Conservation (phyloP, 495 filamentous ascomycete species). For the Beverwykella pulmonaria region DNA sequence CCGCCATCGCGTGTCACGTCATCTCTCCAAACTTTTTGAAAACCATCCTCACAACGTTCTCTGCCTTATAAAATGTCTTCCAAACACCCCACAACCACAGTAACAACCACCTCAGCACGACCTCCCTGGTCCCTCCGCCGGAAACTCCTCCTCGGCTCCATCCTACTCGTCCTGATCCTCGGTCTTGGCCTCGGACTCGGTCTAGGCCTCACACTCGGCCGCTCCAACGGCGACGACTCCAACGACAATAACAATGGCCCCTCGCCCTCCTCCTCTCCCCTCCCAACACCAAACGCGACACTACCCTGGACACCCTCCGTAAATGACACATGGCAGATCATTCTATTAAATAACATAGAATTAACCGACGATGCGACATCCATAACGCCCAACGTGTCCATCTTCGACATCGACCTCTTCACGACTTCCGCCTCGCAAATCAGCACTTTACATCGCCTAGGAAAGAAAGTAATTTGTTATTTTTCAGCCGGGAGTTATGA, state of each 20-base stretch:
- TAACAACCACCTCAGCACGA: neutral
- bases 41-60: neutral
- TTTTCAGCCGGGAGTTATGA: slow-evolving; percentile 71
- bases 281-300: slow-evolving; percentile 37
- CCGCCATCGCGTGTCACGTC: neutral
- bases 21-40: neutral
- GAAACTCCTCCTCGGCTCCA: slow-evolving; percentile 25
- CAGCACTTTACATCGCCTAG: slow-evolving; percentile 50
- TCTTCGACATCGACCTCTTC: slow-evolving; percentile 69
- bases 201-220: slow-evolving; percentile 54
- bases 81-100: neutral
- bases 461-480: slow-evolving; percentile 70
- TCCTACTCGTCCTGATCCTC: slow-evolving; percentile 46
- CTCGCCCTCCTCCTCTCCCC: slow-evolving; percentile 16
- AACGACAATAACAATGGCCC: slow-evolving; percentile 19
- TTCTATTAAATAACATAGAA: slow-evolving; percentile 49
- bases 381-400: slow-evolving; percentile 46
- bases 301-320: slow-evolving; percentile 54
- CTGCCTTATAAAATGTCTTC: slow-evolving; percentile 4
- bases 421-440: slow-evolving; percentile 53
- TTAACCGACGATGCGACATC: slow-evolving; percentile 51
- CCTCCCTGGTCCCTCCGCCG: slow-evolving; percentile 18
- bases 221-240: slow-evolving; percentile 31
- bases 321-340: slow-evolving; percentile 55
- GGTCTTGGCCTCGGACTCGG: slow-evolving; percentile 55